These are phyloP conservation scores for Metahyphopichia silvanorum DNA, from an alignment of 805 yeast genomes.

Conservation along the genomic window DNA sequence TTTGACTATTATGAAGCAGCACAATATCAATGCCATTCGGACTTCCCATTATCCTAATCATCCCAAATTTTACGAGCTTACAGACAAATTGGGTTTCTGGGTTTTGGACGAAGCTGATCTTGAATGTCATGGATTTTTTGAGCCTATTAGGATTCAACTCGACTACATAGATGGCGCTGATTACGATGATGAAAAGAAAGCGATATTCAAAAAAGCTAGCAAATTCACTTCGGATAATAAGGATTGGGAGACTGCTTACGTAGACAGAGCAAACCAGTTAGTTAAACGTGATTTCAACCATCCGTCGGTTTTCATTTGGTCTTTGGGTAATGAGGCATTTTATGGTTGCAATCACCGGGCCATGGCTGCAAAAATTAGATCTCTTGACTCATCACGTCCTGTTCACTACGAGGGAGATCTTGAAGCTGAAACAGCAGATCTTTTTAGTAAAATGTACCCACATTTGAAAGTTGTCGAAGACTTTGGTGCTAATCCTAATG, in stretches of 20 bases:
- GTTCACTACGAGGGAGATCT: slow-evolving; percentile 33
- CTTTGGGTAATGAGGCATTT: slow-evolving; percentile 37
- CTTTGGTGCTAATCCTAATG: slow-evolving; percentile 9
- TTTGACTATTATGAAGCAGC: slow-evolving; percentile 26
- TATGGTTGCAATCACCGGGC: slow-evolving; percentile 27
- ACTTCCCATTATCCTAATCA: slow-evolving; percentile 36
- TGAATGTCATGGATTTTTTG: slow-evolving; percentile 34
- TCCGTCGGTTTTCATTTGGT: slow-evolving; percentile 33
- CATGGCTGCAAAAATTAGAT: slow-evolving; percentile 22
- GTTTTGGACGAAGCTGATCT: slow-evolving; percentile 35
- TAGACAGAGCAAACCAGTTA: slow-evolving; percentile 28
- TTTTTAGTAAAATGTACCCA: slow-evolving; percentile 30
- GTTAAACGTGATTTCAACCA: slow-evolving; percentile 30
- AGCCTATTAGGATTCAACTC: slow-evolving; percentile 7
- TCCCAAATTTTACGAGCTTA: slow-evolving; percentile 25
- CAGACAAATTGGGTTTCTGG: slow-evolving; percentile 30
- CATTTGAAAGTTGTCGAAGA: slow-evolving; percentile 14
- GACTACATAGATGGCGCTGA: slow-evolving; percentile 7
- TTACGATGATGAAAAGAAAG: slow-evolving; percentile 5
- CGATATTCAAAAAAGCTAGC: slow-evolving; percentile 12
- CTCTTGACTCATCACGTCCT: slow-evolving; percentile 19
- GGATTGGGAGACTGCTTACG: slow-evolving; percentile 28
- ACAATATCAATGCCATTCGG: slow-evolving; percentile 33
- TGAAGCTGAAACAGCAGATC: slow-evolving; percentile 21
- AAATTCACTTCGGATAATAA: slow-evolving; percentile 25